Percentiles rank a stretch among this genome's conserved stretches.
These are phyloP conservation scores for Solanum hybrid DNA, from an alignment of 305 asterid genomes.

Conservation along the genomic window DNA sequence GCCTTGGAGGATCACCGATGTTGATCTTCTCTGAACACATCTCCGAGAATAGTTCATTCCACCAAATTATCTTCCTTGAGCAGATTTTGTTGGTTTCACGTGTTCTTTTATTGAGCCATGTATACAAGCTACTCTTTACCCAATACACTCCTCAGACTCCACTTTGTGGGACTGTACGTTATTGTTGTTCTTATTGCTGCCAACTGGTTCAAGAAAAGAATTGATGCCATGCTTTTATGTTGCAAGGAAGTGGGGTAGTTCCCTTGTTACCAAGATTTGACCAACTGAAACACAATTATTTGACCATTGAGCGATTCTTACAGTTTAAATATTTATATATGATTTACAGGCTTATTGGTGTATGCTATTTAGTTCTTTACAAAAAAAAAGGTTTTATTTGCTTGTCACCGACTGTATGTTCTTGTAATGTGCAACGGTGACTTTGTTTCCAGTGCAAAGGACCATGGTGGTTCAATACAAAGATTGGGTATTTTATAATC, in stretches of 20 bases:
- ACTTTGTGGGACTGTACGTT: background rate
- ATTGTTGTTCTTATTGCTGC: background rate
- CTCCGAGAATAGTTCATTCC: background rate
- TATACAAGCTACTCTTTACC: background rate
- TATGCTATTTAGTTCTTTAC: background rate
- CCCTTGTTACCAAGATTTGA: background rate
- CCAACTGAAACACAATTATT: background rate
- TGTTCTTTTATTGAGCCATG: background rate
- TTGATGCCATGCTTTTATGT: background rate
- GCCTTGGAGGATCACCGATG: background rate
- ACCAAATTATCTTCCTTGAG: background rate
- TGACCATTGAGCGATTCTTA: background rate
- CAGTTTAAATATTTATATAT: background rate
- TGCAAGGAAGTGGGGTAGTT: background rate
- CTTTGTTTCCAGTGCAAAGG: background rate
- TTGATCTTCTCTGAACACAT: background rate
- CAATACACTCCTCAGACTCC: background rate
- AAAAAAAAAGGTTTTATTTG: background rate
- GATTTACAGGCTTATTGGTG: background rate
- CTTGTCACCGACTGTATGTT: background rate
- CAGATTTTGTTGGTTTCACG: background rate
- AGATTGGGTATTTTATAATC: background rate
- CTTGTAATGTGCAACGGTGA: background rate
- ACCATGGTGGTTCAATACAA: background rate
- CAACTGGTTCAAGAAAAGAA: background rate